Percentiles rank a stretch among this genome's conserved stretches.
phyloP scores from a whole-genome alignment of 2,329 filamentous ascomycete genomes.

The Penicillium oxalicum region DNA sequence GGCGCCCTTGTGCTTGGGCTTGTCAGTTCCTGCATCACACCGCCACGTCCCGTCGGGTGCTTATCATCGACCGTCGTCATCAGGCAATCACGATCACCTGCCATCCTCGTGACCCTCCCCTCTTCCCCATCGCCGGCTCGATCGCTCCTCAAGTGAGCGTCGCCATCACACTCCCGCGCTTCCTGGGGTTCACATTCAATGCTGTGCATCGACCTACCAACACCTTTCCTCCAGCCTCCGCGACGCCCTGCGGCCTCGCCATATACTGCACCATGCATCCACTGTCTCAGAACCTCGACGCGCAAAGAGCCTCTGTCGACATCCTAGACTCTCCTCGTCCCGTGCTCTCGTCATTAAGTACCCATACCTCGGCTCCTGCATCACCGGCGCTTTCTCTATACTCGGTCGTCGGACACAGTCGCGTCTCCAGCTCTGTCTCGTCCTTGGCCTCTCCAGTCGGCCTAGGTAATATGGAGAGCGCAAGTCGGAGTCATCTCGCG shows the following conservation, averaged over 20 bases:
- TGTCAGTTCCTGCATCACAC: constrained; percentile 12
- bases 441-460: constrained; percentile 61
- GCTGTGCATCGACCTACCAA: constrained; percentile 12
- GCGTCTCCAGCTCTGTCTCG: constrained; percentile 63
- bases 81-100: constrained; percentile 1
- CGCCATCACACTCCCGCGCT: neutral
- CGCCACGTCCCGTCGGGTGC: constrained; percentile 8
- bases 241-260: constrained; percentile 9
- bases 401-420: constrained; percentile 34
- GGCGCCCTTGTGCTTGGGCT: neutral
- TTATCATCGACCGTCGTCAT: neutral
- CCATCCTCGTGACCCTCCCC: neutral
- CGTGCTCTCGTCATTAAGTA: constrained; percentile 28
- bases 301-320: constrained; percentile 23
- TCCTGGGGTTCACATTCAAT: constrained; percentile 10
- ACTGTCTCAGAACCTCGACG: constrained; percentile 31
- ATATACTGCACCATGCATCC: constrained; percentile 27
- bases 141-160: constrained; percentile 8
- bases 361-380: constrained; percentile 33
- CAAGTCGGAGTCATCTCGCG: constrained; percentile 62
- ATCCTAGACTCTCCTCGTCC: constrained; percentile 18
- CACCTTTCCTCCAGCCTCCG: constrained; percentile 9
- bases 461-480: constrained; percentile 45
- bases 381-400: constrained; percentile 39
- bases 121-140: constrained; percentile 1